Evolutionary conservation across 768 basidiomycete species (phyloP).

Genomic region (Leccinum pellstonianum): DNA sequence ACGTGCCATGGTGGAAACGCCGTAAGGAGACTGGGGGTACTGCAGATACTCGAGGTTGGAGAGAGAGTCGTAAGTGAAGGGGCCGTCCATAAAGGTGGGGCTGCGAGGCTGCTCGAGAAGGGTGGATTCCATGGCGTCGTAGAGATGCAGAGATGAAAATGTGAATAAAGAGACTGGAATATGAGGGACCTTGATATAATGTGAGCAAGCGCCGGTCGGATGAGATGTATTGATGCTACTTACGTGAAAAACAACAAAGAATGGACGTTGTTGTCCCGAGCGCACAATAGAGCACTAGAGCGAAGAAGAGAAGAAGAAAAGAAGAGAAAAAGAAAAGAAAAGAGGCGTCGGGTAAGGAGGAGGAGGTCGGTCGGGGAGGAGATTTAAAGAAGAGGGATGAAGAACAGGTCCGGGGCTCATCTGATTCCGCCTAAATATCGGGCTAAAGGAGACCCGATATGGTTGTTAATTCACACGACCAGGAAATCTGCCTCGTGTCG

Average conservation of each 20-base stretch:
- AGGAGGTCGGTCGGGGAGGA: slow-evolving; percentile 23
- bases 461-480: slow-evolving; percentile 1
- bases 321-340: slow-evolving; percentile 31
- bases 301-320: slow-evolving; percentile 22
- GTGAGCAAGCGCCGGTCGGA: background rate
- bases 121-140: slow-evolving; percentile 45
- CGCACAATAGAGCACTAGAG: slow-evolving; percentile 37
- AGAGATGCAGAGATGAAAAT: slow-evolving; percentile 39
- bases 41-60: slow-evolving; percentile 30
- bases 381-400: slow-evolving; percentile 26
- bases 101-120: slow-evolving; percentile 51
- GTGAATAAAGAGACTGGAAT: slow-evolving; percentile 34
- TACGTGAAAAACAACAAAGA: slow-evolving; percentile 36
- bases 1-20: slow-evolving; percentile 61
- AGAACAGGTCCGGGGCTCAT: slow-evolving; percentile 24
- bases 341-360: slow-evolving; percentile 41
- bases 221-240: slow-evolving; percentile 8
- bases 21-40: slow-evolving; percentile 34
- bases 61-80: slow-evolving; percentile 47
- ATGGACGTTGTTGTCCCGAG: slow-evolving; percentile 30
- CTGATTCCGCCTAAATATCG: slow-evolving; percentile 37
- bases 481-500: slow-evolving; percentile 33
- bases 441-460: slow-evolving; percentile 15
- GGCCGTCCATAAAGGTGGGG: slow-evolving; percentile 49
- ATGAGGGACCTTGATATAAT: slow-evolving; percentile 26